Conservation (phyloP, 441 rosid genomes). For the Adansonia madagascariensis region DNA sequence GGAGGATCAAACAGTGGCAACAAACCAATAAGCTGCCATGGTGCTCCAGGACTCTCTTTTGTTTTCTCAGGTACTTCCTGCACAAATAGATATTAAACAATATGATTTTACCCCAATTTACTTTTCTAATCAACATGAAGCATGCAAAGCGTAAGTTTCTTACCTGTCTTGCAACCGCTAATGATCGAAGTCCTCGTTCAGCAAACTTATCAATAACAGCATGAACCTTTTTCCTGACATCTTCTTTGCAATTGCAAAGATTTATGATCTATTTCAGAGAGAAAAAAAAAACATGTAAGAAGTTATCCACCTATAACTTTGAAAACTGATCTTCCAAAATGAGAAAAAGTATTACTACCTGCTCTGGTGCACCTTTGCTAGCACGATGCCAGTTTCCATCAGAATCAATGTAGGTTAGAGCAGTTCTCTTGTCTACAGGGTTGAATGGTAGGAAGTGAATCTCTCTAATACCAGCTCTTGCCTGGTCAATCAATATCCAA, state of each 20-base stretch:
- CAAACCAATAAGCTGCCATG: slow-evolving; percentile 82
- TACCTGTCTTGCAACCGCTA: slow-evolving; percentile 89
- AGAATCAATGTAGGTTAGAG: slow-evolving; percentile 73
- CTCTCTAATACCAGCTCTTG: slow-evolving; percentile 74
- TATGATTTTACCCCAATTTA: neutral
- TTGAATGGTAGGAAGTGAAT: slow-evolving; percentile 83
- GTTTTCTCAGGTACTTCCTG: slow-evolving; percentile 82
- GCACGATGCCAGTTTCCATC: slow-evolving; percentile 79
- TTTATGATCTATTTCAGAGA: slow-evolving; percentile 47
- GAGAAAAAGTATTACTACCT: slow-evolving; percentile 44
- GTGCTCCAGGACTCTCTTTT: slow-evolving; percentile 69
- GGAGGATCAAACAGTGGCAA: slow-evolving; percentile 90
- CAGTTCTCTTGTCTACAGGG: slow-evolving; percentile 88
- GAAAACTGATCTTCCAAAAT: neutral
- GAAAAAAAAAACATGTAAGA: neutral
- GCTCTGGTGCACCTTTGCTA: slow-evolving; percentile 94
- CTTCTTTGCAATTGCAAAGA: slow-evolving; percentile 75
- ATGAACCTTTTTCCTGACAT: slow-evolving; percentile 67
- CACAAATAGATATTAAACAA: slow-evolving; percentile 17
- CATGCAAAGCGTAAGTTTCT: slow-evolving; percentile 7
- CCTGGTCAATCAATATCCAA: slow-evolving; percentile 42
- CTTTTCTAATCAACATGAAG: slow-evolving; percentile 5
- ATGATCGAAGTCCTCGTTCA: slow-evolving; percentile 86
- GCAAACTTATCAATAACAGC: slow-evolving; percentile 78
- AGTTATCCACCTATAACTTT: neutral